phyloP scores from a whole-genome alignment of 2,329 filamentous ascomycete species.

The Myriosclerotinia duriaeana region DNA sequence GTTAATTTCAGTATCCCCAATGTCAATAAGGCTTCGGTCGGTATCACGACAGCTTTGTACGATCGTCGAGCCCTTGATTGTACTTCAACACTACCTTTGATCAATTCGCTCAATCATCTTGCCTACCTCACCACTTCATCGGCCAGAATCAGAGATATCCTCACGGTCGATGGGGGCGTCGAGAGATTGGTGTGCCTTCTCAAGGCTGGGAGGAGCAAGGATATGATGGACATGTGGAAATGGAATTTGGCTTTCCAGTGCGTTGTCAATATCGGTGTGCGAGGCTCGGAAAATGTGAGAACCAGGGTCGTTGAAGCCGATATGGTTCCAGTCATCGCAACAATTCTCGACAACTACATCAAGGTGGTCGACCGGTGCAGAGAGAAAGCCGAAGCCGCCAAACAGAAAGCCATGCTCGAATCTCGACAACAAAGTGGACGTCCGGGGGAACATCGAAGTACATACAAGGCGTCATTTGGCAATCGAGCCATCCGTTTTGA shows the following conservation, averaged over 20 bases:
- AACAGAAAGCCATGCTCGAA: slow-evolving; percentile 55
- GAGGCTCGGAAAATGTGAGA: slow-evolving; percentile 89
- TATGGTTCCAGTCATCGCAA: slow-evolving; percentile 98
- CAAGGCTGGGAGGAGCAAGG: slow-evolving; percentile 93
- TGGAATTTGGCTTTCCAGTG: slow-evolving; percentile 99
- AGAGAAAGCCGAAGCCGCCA: slow-evolving; percentile 80
- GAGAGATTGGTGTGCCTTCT: slow-evolving; percentile 95
- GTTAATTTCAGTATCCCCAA: slow-evolving; percentile 99
- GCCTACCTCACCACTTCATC: slow-evolving; percentile 98
- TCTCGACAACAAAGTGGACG: slow-evolving; percentile 40
- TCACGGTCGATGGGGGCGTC: slow-evolving; percentile 97
- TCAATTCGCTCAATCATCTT: slow-evolving; percentile 98
- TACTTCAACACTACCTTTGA: slow-evolving; percentile 93
- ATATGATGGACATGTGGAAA: slow-evolving; percentile 99
- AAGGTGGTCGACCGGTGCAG: slow-evolving; percentile 91
- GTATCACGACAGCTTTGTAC: slow-evolving; percentile 97
- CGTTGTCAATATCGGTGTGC: slow-evolving; percentile 96
- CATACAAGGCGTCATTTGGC: slow-evolving; percentile 48
- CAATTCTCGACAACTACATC: slow-evolving; percentile 97
- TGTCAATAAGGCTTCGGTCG: slow-evolving; percentile 98
- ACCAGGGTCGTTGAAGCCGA: slow-evolving; percentile 97
- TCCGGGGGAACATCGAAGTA: slow-evolving; percentile 36
- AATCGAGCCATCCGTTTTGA: slow-evolving; percentile 55
- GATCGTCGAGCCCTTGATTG: slow-evolving; percentile 96
- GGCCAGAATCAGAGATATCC: slow-evolving; percentile 92